Conservation (phyloP, 495 filamentous ascomycete genomes). For the Annulohypoxylon stygium region DNA sequence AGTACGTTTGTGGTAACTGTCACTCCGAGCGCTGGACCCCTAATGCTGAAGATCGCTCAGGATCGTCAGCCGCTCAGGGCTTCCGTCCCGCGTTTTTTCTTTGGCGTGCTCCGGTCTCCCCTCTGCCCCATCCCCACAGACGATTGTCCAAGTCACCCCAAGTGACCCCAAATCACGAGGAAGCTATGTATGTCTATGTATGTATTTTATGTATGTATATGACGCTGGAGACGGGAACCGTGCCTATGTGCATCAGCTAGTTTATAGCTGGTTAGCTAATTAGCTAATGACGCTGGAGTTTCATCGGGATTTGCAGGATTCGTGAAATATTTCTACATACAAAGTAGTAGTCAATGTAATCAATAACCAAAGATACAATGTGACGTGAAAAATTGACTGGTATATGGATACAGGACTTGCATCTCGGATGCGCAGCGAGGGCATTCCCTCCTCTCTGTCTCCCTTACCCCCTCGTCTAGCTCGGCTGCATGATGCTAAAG, state of each 20-base stretch:
- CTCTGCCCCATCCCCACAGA: conserved; percentile 10
- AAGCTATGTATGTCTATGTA: not conserved
- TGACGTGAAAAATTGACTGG: conserved; percentile 6
- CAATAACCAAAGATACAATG: conserved; percentile 4
- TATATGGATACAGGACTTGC: conserved; percentile 36
- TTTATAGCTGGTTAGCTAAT: not conserved
- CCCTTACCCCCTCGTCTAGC: conserved; percentile 17
- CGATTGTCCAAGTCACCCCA: conserved; percentile 24
- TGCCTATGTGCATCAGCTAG: not conserved
- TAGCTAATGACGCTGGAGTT: conserved; percentile 21
- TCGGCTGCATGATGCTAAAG: conserved; percentile 19
- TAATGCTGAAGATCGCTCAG: conserved; percentile 22
- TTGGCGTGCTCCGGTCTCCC: not conserved
- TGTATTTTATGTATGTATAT: not conserved
- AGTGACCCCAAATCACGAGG: conserved; percentile 23
- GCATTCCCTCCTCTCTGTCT: conserved; percentile 27
- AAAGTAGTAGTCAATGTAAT: too few relatives aligned
- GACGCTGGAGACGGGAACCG: conserved; percentile 1
- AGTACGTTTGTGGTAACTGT: conserved; percentile 7
- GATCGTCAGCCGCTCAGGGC: conserved; percentile 10
- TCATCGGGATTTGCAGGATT: conserved; percentile 34
- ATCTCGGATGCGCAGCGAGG: conserved; percentile 46
- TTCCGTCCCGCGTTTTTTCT: conserved; percentile 1
- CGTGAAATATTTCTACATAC: not conserved
- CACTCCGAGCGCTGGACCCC: conserved; percentile 13